Evolutionary conservation across 208 protist species (phyloP), one percentile per base, ranked within the genome.

Genomic region (Herpetomonas samuelpessoai): DNA sequence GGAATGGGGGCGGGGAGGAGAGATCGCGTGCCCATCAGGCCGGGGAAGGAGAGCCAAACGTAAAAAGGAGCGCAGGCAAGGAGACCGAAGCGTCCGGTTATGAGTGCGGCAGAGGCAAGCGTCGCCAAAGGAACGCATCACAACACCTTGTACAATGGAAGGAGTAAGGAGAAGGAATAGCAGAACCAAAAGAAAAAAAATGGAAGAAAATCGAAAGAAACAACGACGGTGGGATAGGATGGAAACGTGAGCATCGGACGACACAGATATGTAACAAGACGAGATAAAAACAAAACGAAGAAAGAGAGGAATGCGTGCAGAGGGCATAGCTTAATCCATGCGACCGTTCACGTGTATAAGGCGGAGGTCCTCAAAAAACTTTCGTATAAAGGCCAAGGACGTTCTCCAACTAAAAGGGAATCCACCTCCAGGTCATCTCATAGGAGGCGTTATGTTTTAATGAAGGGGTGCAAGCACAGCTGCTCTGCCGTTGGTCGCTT

Each of bases 381-480:
- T 16, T n/a, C 27, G 31, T 14, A 48, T 46, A 47, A 71, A 26
- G 18, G 57, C 49, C 55, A 48, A 66, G 16, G 14, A 65, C n/a
- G n/a, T 41, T 41, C 7, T 18, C 35, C 35, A 41, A 41, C 35
- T 18, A 41, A 7, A 7, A 41, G 16, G 35, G 35, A 41, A 41
- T 7, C 10, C 35, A 16, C 10, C 35, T 7, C 7, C 10, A 41
- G 16, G 35, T 7, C 10, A 16, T 7, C 10, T 18, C 10, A 41
- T 41, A 41, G 16, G 10, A 41, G 35, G 35, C 7, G 7, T 16
- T 48, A 57, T 16, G 10, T 45, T 4, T 26, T 49, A 56, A 83
- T 69, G 54, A 92, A 92, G 1, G 69, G 54, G 55, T 88, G 72
- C 49, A 63, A 63, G 21, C 81, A 59, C 22, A 92, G 65, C 57